Base-by-base conservation (phyloP, 345 rosid species). In the Eucalyptus sp. region DNA sequence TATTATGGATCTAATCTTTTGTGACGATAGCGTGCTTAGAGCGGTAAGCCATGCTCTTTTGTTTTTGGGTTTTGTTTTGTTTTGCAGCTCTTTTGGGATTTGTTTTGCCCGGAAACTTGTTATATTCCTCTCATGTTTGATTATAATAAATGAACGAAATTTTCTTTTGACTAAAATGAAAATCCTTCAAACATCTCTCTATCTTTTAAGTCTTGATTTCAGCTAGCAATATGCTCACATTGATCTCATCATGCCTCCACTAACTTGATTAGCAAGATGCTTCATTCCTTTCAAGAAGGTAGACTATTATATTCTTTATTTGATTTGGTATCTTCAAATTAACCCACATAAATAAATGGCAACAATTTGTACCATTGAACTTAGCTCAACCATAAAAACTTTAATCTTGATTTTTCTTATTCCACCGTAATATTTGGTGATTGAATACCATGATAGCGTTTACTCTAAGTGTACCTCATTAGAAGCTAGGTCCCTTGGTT, bases 11-110 rank as follows among this genome's bases (percentile, higher is more conserved):
- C 20, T 16, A 51, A 16, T 51, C 8, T 51, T 51, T 51, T 51
- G 54, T 20, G 20, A 16, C 0, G 8, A 51, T 51, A 0, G 20
- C 20, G 0, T 16, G 54, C 54, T 51, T 51, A 16, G 54, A 51
- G 54, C 8, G 16, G 2, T 51, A 51, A 51, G 54, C 54, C 3
- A 0, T 51, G 54, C 54, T 16, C 54, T 51, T 51, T 51, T 51
- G 8, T 50, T 50, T 50, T 50, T 16, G 54, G 54, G 7, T 16
- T 1, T 51, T 16, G 54, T 52, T 52, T 52, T 52, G 58, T 52
- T 18, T 52, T 52, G 24, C 4, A 52, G 1, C 10, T 52, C 24
- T 52, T 52, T 7, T 52, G 58, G 4, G 10, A 52, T 52, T 52
- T 18, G 24, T 52, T 52, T 52, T 52, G 58, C 10, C 0, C 4